Base-by-base conservation (phyloP, 108 stramenopile species). In the Schizochytrium sp. region DNA sequence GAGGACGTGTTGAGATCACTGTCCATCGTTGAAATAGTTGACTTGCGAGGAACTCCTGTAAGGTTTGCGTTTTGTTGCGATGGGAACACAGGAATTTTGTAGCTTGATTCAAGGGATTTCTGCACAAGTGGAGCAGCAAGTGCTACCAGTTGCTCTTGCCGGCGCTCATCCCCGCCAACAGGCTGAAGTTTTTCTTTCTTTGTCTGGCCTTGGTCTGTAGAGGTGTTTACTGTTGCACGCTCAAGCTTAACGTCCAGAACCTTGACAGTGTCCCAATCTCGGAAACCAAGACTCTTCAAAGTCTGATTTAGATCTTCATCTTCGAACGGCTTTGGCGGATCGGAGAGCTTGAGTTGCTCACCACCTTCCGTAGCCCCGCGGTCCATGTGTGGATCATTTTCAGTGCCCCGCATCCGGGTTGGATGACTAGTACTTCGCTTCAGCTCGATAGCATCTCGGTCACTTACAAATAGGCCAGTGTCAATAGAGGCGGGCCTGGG, bases 241-340 rank as follows among this genome's bases (percentile, higher is more conserved):
- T 83, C 76, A 42, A 83, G 47, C 28, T 83, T 83, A n/a, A 83
- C 76, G 76, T 83, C 76, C 17, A 83, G 47, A n/a, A 83, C 76
- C 47, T 83, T 83, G 76, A 83, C 10, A 5, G 76, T 38, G 10
- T 83, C 76, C 76, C 76, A 83, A 53, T 83, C 76, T 38, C 53
- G 47, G 47, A 83, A 5, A 8, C 53, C 53, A 28, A 83, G 5
- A 10, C 55, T 53, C 47, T 49, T 55, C 38, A 83, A 53, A 53
- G 76, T 83, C 7, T 40, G 47, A 38, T 83, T n/a, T 13, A 83
- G 47, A 28, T 83, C 76, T 10, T 47, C 2, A 15, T 69, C 3
- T 15, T 38, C 12, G 44, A 69, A 69, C 10, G 64, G 64, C 64
- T 15, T 69, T 8, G 64, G 64, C 15, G 64, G 12, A 8, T 2